These are phyloP conservation scores for Candida insectorum DNA, from an alignment of 805 yeast species.

Conservation along the genomic window DNA sequence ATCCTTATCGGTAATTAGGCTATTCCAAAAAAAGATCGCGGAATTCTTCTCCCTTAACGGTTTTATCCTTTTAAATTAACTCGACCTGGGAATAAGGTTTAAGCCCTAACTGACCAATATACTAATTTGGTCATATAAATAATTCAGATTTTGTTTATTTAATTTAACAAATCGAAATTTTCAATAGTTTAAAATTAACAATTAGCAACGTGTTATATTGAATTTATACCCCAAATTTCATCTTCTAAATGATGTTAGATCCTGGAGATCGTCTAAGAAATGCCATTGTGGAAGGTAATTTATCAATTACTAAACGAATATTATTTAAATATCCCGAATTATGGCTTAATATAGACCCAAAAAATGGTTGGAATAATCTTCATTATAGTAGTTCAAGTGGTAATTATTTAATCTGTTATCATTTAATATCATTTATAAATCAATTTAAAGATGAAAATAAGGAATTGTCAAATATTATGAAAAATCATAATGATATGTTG, in stretches of 20 bases:
- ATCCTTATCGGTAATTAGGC: too few species aligned
- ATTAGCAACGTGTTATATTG: too few species aligned
- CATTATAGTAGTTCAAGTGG: slow-evolving; percentile 42
- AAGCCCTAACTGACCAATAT: too few species aligned
- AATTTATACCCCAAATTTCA: background rate
- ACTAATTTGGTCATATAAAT: too few species aligned
- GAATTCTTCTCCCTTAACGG: too few species aligned
- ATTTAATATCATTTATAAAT: slow-evolving; percentile 30
- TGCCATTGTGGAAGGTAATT: slow-evolving; percentile 37
- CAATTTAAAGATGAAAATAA: slow-evolving; percentile 14
- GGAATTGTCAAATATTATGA: slow-evolving; percentile 13
- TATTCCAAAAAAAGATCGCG: too few species aligned
- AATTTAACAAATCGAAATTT: too few species aligned
- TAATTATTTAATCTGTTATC: slow-evolving; percentile 40
- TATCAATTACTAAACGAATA: slow-evolving; percentile 36
- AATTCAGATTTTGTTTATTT: too few species aligned
- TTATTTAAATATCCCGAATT: slow-evolving; percentile 38
- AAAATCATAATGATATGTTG: slow-evolving; percentile 25
- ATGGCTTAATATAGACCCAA: slow-evolving; percentile 40
- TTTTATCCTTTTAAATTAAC: too few species aligned
- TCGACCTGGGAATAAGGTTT: too few species aligned
- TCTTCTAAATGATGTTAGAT: slow-evolving; percentile 25
- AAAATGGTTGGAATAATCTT: slow-evolving; percentile 40
- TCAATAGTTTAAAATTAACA: too few species aligned
- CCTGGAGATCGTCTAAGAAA: slow-evolving; percentile 35